Conservation (phyloP, 495 filamentous ascomycete genomes). For the Penicillium turbatum region DNA sequence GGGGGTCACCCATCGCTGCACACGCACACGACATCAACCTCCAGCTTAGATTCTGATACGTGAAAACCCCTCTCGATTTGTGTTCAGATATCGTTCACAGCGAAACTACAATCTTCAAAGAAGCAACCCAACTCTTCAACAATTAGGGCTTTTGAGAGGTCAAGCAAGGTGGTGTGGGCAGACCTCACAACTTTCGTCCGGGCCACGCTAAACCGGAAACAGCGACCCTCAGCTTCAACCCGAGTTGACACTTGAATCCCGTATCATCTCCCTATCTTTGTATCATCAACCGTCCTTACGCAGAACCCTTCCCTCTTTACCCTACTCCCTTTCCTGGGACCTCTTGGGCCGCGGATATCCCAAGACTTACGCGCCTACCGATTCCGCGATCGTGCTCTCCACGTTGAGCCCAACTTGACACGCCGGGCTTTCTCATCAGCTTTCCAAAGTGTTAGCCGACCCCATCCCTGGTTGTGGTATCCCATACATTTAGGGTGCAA, state of each 20-base stretch:
- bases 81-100: background rate
- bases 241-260: constrained; percentile 25
- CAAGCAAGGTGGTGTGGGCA: background rate
- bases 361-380: constrained; percentile 15
- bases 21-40: background rate
- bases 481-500: constrained; percentile 39
- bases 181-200: constrained; percentile 18
- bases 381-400: constrained; percentile 18
- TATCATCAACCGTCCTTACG: constrained; percentile 20
- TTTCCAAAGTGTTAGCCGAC: constrained; percentile 22
- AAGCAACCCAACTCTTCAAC: background rate
- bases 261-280: constrained; percentile 22
- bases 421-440: constrained; percentile 17
- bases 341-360: constrained; percentile 27
- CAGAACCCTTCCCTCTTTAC: constrained; percentile 21
- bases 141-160: background rate
- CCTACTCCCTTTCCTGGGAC: constrained; percentile 20
- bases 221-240: constrained; percentile 42
- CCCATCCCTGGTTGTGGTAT: constrained; percentile 33
- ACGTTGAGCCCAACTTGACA: constrained; percentile 8
- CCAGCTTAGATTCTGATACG: background rate
- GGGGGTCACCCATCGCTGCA: background rate
- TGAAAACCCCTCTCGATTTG: background rate
- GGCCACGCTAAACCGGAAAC: constrained; percentile 42
- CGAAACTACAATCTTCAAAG: background rate